These are phyloP conservation scores for Fibroporia radiculosa DNA, from an alignment of 768 basidiomycete genomes.

Conservation along the genomic window DNA sequence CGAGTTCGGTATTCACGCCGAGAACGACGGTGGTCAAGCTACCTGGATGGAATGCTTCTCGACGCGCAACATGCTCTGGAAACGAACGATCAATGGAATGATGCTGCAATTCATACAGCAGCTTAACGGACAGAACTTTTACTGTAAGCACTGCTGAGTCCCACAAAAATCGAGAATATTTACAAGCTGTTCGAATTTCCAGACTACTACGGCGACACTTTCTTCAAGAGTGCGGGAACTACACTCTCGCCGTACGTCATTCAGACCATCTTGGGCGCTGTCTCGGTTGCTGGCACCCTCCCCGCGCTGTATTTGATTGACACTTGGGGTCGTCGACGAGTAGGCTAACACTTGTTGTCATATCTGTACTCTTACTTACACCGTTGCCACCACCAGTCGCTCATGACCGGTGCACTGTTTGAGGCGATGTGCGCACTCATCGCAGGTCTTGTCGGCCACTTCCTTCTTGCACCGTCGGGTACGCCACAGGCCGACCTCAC, in stretches of 20 bases:
- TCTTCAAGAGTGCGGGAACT: slow-evolving; percentile 37
- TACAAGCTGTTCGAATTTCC: not conserved
- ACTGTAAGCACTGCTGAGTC: slow-evolving; percentile 46
- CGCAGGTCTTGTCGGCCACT: slow-evolving; percentile 68
- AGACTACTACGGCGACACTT: slow-evolving; percentile 78
- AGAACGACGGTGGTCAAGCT: slow-evolving; percentile 79
- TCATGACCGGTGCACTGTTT: slow-evolving; percentile 54
- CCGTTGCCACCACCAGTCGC: slow-evolving; percentile 33
- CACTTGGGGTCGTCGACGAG: slow-evolving; percentile 60
- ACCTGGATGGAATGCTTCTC: slow-evolving; percentile 78
- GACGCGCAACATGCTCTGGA: slow-evolving; percentile 57
- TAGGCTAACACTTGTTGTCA: slow-evolving; percentile 27
- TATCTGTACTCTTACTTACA: not conserved
- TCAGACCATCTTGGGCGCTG: slow-evolving; percentile 63
- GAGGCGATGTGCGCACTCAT: slow-evolving; percentile 59
- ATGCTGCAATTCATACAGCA: slow-evolving; percentile 80
- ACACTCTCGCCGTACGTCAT: slow-evolving; percentile 48
- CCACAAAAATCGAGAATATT: not conserved
- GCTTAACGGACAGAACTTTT: slow-evolving; percentile 76
- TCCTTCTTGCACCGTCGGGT: slow-evolving; percentile 45
- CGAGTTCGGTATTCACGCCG: slow-evolving; percentile 53
- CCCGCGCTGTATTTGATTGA: slow-evolving; percentile 70
- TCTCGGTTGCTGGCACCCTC: slow-evolving; percentile 64
- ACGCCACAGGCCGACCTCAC: slow-evolving; percentile 44
- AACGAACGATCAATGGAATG: slow-evolving; percentile 70